Percentiles rank a stretch among this genome's conserved stretches.
Evolutionary conservation across 495 filamentous ascomycete genomes (phyloP).

Genomic region (Oidiodendron maius): DNA sequence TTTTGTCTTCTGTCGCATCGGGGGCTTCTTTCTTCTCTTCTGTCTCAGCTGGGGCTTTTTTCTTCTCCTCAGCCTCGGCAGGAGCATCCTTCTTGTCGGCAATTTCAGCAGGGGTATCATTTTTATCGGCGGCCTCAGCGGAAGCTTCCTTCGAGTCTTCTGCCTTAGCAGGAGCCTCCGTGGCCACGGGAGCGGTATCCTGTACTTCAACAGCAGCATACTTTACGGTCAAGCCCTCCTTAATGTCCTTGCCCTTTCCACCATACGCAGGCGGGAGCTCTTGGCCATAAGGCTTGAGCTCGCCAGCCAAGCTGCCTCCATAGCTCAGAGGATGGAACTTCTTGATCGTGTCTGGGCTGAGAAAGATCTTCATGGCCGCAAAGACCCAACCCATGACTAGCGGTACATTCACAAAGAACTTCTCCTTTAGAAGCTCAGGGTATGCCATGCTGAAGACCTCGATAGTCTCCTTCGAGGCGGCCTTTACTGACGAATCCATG

Average conservation of each 20-base stretch:
- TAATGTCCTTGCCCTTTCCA: conserved; percentile 52
- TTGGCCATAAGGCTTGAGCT: conserved; percentile 49
- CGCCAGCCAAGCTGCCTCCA: conserved; percentile 59
- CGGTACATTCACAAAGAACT: conserved; percentile 92
- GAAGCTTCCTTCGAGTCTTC: too few relatives aligned
- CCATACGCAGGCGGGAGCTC: conserved; percentile 63
- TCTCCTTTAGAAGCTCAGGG: conserved; percentile 80
- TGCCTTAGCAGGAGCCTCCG: too few relatives aligned
- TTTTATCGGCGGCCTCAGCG: too few relatives aligned
- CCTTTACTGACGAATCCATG: conserved; percentile 59
- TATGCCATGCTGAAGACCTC: conserved; percentile 71
- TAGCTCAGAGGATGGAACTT: conserved; percentile 82
- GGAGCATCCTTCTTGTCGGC: too few relatives aligned
- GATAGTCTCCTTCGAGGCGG: conserved; percentile 72
- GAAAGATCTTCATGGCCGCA: conserved; percentile 68
- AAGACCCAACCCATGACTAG: conserved; percentile 85
- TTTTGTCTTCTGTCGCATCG: too few relatives aligned
- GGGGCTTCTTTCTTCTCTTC: too few relatives aligned
- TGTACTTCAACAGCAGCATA: conserved; percentile 18
- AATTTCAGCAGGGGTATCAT: too few relatives aligned
- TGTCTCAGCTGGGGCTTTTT: too few relatives aligned
- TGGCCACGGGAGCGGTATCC: too few relatives aligned
- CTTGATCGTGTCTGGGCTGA: conserved; percentile 71
- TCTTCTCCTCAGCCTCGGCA: too few relatives aligned
- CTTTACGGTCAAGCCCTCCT: conserved; percentile 23